These are phyloP conservation scores for Claviceps quebecensis DNA, from an alignment of 2,329 filamentous ascomycete species.

Conservation along the genomic window DNA sequence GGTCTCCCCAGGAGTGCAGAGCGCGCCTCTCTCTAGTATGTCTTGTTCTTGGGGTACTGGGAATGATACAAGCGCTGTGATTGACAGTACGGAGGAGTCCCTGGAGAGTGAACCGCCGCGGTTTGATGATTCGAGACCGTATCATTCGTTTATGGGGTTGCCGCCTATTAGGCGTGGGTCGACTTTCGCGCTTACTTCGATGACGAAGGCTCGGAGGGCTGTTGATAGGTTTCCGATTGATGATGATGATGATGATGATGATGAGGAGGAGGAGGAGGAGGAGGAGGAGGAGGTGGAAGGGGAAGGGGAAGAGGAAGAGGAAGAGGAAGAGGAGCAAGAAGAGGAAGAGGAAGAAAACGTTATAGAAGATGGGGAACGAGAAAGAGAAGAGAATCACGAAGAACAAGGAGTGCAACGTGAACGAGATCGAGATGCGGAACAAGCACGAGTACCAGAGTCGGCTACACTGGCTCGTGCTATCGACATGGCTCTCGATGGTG, in stretches of 20 bases:
- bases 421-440: neutral
- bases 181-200: conserved; percentile 33
- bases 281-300: neutral
- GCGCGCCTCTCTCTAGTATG: neutral
- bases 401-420: neutral
- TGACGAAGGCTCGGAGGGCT: conserved; percentile 17
- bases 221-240: conserved; percentile 19
- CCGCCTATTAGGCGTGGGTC: conserved; percentile 45
- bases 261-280: neutral
- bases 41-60: neutral
- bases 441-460: neutral
- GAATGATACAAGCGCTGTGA: neutral
- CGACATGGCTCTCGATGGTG: neutral
- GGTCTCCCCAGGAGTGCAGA: neutral
- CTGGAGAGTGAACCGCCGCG: conserved; percentile 11
- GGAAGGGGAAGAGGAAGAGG: neutral
- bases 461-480: no score
- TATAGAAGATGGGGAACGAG: no score
- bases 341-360: no score
- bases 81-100: neutral
- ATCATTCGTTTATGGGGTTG: conserved; percentile 40
- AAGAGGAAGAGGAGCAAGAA: neutral
- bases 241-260: conserved; percentile 16
- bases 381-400: neutral
- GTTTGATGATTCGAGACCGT: conserved; percentile 22